Evolutionary conservation across 768 basidiomycete species (phyloP), one percentile per base, ranked within the genome.

Genomic region (Lentinus tigrinus): DNA sequence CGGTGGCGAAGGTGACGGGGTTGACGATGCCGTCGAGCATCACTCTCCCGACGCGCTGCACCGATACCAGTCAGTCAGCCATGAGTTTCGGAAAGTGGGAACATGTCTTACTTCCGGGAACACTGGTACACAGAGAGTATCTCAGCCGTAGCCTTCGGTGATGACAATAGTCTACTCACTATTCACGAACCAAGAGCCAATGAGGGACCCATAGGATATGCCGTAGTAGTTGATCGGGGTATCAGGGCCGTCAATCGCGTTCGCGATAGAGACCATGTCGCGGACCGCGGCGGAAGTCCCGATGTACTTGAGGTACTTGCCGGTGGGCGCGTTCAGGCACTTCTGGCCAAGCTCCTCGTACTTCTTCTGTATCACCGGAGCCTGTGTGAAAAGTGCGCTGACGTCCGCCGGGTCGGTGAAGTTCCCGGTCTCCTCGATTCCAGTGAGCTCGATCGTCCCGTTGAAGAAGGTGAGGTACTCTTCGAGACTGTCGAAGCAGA

Each of bases 181-280:
- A 3, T 42, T 47, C 14, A 49, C 23, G 4, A 59, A 27, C 34
- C 28, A 50, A 7, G 21, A 14, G 19, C 54, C 59, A 3, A 60
- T 49, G 9, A 52, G 24, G 1, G 59, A 42, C 8, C 59, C 59
- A 17, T 55, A 56, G 3, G 48, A 44, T 7, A 51, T 34, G 3
- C 54, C 48, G 7, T 16, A 38, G 24, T 43, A 60, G 24, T 56
- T 60, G 10, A 60, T 31, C 17, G 53, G 28, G 47, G 48, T 44
- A 2, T 54, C 47, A 2, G 47, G 46, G 16, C 51, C 57, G 27
- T 52, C 57, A 4, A 58, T 24, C n/a, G 28, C 57, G 19, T 58
- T 50, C 7, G 44, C 51, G 23, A 58, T 38, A 23, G 51, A 51
- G 14, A 53, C 57, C 51, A 58, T 9, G 47, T 58, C 57, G 23